Evolutionary conservation across 495 filamentous ascomycete species (phyloP).

Genomic region (Thermothielavioides terrestris): DNA sequence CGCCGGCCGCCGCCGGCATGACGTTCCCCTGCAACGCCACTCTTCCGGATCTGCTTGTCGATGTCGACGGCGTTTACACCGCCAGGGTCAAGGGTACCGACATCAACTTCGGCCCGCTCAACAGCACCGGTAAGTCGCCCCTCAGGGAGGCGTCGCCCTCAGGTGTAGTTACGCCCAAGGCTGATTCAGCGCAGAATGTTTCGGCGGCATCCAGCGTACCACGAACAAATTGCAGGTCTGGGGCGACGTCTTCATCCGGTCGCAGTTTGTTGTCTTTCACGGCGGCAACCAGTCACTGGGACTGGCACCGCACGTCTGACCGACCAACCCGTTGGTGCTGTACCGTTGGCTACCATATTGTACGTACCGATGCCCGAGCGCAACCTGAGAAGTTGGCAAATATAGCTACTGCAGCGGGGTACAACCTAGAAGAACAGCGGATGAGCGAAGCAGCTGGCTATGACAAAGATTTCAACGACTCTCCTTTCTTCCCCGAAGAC

Average conservation of each 20-base stretch:
- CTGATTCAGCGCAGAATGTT: conserved; percentile 46
- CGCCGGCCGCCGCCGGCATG: conserved; percentile 47
- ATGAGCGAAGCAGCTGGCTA: too few species aligned
- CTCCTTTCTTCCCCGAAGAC: too few species aligned
- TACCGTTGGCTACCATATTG: too few species aligned
- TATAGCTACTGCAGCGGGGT: too few species aligned
- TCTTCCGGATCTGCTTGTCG: conserved; percentile 59
- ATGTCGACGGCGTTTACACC: conserved; percentile 50
- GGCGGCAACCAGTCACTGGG: conserved; percentile 51
- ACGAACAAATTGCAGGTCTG: conserved; percentile 56
- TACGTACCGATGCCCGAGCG: too few species aligned
- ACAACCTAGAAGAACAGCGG: too few species aligned
- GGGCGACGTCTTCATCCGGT: conserved; percentile 73
- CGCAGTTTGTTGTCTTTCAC: conserved; percentile 74
- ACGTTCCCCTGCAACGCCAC: conserved; percentile 53
- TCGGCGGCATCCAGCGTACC: conserved; percentile 62
- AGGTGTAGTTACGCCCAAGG: too few species aligned
- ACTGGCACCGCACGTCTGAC: conserved; percentile 43
- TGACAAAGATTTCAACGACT: too few species aligned
- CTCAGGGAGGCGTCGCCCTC: too few species aligned
- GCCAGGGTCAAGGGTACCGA: conserved; percentile 57
- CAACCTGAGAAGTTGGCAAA: too few species aligned
- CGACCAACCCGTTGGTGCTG: too few species aligned
- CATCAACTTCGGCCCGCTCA: conserved; percentile 57
- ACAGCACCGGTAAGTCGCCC: conserved; percentile 39